Evolutionary conservation across 2,329 filamentous ascomycete genomes (phyloP).

Genomic region (Penicillium olsonii): DNA sequence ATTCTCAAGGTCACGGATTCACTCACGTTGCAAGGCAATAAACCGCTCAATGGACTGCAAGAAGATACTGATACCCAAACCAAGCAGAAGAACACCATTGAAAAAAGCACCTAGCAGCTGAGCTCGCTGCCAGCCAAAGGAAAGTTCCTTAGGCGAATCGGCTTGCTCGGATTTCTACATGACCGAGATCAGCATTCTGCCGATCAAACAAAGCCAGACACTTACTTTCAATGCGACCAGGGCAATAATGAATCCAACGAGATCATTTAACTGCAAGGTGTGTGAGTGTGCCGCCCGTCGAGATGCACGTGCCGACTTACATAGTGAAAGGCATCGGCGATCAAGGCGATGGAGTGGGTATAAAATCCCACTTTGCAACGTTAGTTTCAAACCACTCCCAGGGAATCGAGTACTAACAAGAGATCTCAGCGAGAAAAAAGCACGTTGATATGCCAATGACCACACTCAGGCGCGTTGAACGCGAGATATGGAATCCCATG

Average conservation of each 20-base stretch:
- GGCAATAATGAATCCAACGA: slow-evolving; percentile 69
- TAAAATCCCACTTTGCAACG: slow-evolving; percentile 61
- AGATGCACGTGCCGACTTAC: slow-evolving; percentile 45
- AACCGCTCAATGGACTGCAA: slow-evolving; percentile 70
- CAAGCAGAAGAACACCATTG: slow-evolving; percentile 74
- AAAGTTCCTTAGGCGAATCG: slow-evolving; percentile 60
- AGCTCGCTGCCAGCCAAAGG: slow-evolving; percentile 77
- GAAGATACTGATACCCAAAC: slow-evolving; percentile 70
- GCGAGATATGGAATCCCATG: slow-evolving; percentile 31
- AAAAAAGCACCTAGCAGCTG: slow-evolving; percentile 76
- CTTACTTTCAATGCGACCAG: slow-evolving; percentile 64
- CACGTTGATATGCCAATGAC: slow-evolving; percentile 34
- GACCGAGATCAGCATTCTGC: slow-evolving; percentile 1
- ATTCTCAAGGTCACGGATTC: neutral
- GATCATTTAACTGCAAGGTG: slow-evolving; percentile 62
- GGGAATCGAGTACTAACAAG: slow-evolving; percentile 19
- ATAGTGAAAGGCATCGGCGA: slow-evolving; percentile 80
- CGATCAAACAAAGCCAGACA: neutral
- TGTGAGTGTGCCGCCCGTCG: slow-evolving; percentile 8
- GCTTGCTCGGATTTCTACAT: slow-evolving; percentile 57
- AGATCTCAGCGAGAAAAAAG: slow-evolving; percentile 37
- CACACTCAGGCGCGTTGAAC: slow-evolving; percentile 30
- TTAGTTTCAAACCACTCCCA: slow-evolving; percentile 1
- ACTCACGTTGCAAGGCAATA: slow-evolving; percentile 32
- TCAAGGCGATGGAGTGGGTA: slow-evolving; percentile 69